Percentiles rank a stretch among this genome's conserved stretches.
Evolutionary conservation across 192 early-diverging fungal genomes (phyloP).

Genomic region (Coemansia sp.): DNA sequence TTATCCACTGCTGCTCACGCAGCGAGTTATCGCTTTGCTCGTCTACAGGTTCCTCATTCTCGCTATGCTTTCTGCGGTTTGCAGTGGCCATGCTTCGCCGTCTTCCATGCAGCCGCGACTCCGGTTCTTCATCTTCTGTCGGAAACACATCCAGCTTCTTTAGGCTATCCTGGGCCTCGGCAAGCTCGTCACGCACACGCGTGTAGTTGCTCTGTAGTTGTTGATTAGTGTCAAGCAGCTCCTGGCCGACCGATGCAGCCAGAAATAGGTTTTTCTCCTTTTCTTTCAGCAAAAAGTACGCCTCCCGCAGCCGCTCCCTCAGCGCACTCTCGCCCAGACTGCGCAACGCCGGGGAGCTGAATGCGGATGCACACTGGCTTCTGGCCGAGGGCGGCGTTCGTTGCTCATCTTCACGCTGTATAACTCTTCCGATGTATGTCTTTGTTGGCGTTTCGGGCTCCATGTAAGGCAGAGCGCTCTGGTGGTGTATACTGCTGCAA

Average conservation of each 20-base stretch:
- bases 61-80: background rate
- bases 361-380: conserved; percentile 15
- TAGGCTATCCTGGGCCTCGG: conserved; percentile 12
- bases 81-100: conserved; percentile 34
- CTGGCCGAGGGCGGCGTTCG: conserved; percentile 20
- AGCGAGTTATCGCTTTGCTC: conserved; percentile 4
- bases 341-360: conserved; percentile 39
- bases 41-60: background rate
- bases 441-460: conserved; percentile 28
- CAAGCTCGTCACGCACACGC: conserved; percentile 25
- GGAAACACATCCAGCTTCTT: background rate
- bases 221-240: conserved; percentile 49
- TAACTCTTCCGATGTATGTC: conserved; percentile 18
- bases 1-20: conserved; percentile 31
- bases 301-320: conserved; percentile 41
- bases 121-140: conserved; percentile 7
- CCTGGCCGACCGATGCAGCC: conserved; percentile 48
- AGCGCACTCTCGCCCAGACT: conserved; percentile 34
- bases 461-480: conserved; percentile 8
- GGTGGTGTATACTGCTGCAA: background rate
- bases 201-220: conserved; percentile 39
- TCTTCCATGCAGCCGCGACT: conserved; percentile 28
- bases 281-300: conserved; percentile 48
- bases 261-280: conserved; percentile 47
- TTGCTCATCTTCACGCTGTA: conserved; percentile 22